Base-by-base conservation (phyloP, 345 rosid genomes). In the Hevea brasiliensis region DNA sequence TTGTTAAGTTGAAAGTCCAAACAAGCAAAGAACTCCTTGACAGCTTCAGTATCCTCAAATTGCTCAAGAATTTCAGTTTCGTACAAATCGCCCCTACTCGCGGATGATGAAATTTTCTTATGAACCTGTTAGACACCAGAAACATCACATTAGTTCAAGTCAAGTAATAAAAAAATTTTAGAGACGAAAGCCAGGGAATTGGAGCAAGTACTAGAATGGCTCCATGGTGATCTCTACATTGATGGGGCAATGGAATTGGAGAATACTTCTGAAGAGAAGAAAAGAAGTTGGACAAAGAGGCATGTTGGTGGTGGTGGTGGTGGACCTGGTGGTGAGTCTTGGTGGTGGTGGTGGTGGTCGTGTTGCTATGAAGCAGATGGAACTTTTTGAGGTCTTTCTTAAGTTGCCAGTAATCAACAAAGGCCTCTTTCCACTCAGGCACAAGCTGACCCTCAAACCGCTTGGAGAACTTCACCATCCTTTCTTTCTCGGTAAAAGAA, bases 361-460 rank as follows among this genome's bases (percentile, higher is more conserved):
- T 1, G 54, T 5, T 41, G 57, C 26, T 64, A 65, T 77, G 68
- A 50, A 79, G 82, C 60, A 84, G 70, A 72, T 79, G 87, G 77
- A 89, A 83, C 26, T 81, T 89, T 76, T 95, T 88, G 55, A 95
- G 84, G 79, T 89, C 90, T 67, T 90, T 87, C 87, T 93, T 95
- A 82, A 95, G 97, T 79, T 90, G 80, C 85, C 93, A 85, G 71
- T 93, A 95, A 87, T 93, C 96, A 58, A 95, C 97, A 61, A 95
- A 95, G 45, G 99, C 99, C 1, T 93, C 97, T 86, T 90, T 95
- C 99, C 99, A 95, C 68, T 95, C 99, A 8, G 99, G 98, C 67
- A 95, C 90, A 37, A 95, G 93, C 82, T 95, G 99, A 17, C 89
- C 97, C 65, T 95, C 91, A 45, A 93, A 91, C 72, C 93, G 94